Percentiles rank a stretch among this genome's conserved stretches.
Conservation (phyloP, 2,329 filamentous ascomycete species). For the Neopestalotiopsis sp. region DNA sequence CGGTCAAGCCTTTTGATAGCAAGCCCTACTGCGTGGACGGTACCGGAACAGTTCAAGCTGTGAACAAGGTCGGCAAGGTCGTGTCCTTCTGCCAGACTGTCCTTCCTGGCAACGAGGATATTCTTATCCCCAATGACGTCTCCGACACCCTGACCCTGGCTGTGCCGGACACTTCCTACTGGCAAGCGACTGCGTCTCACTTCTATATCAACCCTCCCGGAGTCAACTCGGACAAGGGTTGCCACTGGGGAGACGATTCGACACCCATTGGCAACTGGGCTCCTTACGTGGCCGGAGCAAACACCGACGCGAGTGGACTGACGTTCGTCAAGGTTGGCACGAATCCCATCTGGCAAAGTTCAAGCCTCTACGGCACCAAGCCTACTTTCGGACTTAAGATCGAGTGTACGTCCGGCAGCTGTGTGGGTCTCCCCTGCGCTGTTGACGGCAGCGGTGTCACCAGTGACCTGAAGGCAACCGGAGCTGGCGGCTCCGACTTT, state of each 20-base stretch:
- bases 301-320: slow-evolving; percentile 66
- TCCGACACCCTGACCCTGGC: slow-evolving; percentile 62
- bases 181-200: slow-evolving; percentile 75
- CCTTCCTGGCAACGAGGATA: slow-evolving; percentile 78
- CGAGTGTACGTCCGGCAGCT: slow-evolving; percentile 68
- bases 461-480: slow-evolving; percentile 57
- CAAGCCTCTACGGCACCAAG: slow-evolving; percentile 57
- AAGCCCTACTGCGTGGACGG: slow-evolving; percentile 74
- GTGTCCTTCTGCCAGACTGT: slow-evolving; percentile 82
- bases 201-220: slow-evolving; percentile 83
- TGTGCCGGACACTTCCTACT: slow-evolving; percentile 73
- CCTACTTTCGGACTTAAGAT: slow-evolving; percentile 74
- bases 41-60: slow-evolving; percentile 65
- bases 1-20: slow-evolving; percentile 71
- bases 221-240: slow-evolving; percentile 61
- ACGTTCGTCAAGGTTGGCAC: slow-evolving; percentile 79
- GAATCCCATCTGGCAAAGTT: slow-evolving; percentile 74
- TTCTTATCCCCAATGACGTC: slow-evolving; percentile 81
- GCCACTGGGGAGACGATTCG: slow-evolving; percentile 70
- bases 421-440: slow-evolving; percentile 75
- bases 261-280: slow-evolving; percentile 74
- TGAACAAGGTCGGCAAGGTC: slow-evolving; percentile 66
- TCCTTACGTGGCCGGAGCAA: slow-evolving; percentile 77
- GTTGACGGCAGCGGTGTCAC: slow-evolving; percentile 70
- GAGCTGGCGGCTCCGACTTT: slow-evolving; percentile 72